Percentiles rank a stretch among this genome's conserved stretches.
Evolutionary conservation across 164 flowering plant species (phyloP).

Genomic region (Echeveria elegans): DNA sequence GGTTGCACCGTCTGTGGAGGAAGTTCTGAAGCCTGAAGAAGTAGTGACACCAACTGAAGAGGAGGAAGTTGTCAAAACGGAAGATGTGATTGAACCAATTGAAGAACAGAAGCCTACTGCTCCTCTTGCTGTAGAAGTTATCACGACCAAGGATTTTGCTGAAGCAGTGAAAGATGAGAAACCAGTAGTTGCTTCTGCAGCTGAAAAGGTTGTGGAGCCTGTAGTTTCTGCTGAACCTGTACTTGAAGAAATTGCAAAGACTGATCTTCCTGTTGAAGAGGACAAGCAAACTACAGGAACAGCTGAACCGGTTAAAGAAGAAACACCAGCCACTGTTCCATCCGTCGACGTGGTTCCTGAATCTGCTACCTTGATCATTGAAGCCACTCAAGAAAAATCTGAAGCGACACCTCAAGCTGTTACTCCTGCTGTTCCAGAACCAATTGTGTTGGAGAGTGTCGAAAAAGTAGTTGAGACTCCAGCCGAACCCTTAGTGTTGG

Average conservation of each 20-base stretch:
- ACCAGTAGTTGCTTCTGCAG: not conserved
- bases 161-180: not conserved
- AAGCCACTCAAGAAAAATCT: not conserved
- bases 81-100: not conserved
- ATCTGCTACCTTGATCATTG: not conserved
- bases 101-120: not conserved
- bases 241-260: not conserved
- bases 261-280: not conserved
- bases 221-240: not conserved
- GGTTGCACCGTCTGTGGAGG: not conserved
- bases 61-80: not conserved
- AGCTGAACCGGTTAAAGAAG: not conserved
- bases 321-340: not conserved
- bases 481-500: not conserved
- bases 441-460: not conserved
- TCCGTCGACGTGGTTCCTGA: not conserved
- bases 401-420: slow-evolving; percentile 5
- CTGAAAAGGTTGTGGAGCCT: not conserved
- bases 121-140: not conserved
- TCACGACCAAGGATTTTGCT: not conserved
- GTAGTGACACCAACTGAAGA: not conserved
- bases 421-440: not conserved
- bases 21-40: not conserved
- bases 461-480: not conserved
- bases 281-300: not conserved